Conservation (phyloP, 208 protist species). For the Leishmania lainsoni region DNA sequence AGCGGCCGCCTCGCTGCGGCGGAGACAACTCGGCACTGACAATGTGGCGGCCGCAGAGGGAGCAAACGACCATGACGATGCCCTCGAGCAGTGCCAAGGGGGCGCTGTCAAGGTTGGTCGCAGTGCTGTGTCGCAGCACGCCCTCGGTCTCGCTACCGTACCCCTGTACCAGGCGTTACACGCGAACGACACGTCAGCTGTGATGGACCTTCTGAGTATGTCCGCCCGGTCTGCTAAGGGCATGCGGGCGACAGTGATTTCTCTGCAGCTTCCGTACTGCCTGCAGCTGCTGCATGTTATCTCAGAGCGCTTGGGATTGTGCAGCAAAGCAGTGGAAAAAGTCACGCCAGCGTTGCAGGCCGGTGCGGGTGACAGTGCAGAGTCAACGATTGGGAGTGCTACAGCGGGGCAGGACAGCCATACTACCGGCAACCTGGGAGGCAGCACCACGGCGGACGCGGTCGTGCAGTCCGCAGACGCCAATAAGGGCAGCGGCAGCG, state of each 20-base stretch:
- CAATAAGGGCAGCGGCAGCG: neutral
- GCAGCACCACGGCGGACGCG: neutral
- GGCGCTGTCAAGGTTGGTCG: slow-evolving; percentile 1
- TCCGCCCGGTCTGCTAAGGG: slow-evolving; percentile 49
- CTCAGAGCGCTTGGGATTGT: slow-evolving; percentile 56
- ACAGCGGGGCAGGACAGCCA: no score
- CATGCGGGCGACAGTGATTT: slow-evolving; percentile 67
- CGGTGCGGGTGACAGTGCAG: neutral
- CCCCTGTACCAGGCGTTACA: slow-evolving; percentile 88
- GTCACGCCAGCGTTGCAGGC: neutral
- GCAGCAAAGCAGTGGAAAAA: slow-evolving; percentile 31
- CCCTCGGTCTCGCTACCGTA: slow-evolving; percentile 78
- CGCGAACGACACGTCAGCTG: slow-evolving; percentile 67
- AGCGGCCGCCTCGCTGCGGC: slow-evolving; percentile 16
- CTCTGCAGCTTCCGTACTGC: slow-evolving; percentile 76
- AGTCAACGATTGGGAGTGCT: neutral
- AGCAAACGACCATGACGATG: slow-evolving; percentile 1
- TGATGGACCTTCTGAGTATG: slow-evolving; percentile 85
- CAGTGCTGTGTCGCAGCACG: slow-evolving; percentile 36
- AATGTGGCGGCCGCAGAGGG: slow-evolving; percentile 7
- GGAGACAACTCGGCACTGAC: slow-evolving; percentile 16
- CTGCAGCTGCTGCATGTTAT: slow-evolving; percentile 79
- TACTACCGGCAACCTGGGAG: neutral
- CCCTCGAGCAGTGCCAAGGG: neutral
- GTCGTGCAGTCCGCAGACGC: neutral